Evolutionary conservation across 2,329 filamentous ascomycete species (phyloP).

Genomic region (Exophiala dermatitidis): DNA sequence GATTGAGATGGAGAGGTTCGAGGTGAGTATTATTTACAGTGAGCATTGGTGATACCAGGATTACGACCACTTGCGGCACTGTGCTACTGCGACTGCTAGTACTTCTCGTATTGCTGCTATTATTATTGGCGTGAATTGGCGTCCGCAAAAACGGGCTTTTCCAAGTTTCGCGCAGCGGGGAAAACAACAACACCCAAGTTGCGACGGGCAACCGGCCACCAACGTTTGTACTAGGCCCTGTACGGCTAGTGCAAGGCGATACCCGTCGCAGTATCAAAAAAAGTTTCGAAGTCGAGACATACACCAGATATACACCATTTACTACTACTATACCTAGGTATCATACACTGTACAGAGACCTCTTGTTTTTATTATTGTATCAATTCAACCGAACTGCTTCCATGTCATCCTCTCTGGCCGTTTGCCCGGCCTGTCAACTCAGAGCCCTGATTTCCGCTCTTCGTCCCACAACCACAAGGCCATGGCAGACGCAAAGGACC

Average conservation of each 20-base stretch:
- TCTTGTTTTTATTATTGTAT: no score
- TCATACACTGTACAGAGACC: not conserved
- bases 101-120: no score
- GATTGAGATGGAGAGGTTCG: not conserved
- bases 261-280: not conserved
- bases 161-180: not conserved
- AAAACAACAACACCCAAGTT: not conserved
- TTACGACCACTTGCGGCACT: no score
- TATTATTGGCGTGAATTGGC: no score
- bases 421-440: slow-evolving; percentile 25
- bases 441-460: slow-evolving; percentile 14
- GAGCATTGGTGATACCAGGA: no score
- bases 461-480: not conserved
- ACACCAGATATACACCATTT: not conserved
- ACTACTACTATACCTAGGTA: not conserved
- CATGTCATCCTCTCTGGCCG: slow-evolving; percentile 19
- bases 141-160: not conserved
- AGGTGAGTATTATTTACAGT: not conserved
- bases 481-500: slow-evolving; percentile 36
- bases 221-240: no score
- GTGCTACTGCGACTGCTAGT: no score
- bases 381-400: not conserved
- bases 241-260: no score
- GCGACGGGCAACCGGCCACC: not conserved
- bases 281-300: not conserved